Evolutionary conservation across 805 yeast genomes (phyloP).

Genomic region (Wickerhamomyces mucosus): DNA sequence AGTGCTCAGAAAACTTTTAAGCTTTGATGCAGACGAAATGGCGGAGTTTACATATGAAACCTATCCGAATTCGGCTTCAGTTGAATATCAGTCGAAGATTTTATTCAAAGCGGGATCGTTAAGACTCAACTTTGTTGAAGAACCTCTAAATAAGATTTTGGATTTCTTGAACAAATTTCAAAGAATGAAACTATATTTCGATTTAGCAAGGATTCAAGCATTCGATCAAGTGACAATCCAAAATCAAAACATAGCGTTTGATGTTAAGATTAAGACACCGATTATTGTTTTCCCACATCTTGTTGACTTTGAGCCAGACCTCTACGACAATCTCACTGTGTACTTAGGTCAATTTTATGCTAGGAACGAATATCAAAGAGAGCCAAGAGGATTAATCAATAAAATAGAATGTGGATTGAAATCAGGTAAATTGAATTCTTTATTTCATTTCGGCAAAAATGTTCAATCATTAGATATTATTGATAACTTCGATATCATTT

Average conservation of each 20-base stretch:
- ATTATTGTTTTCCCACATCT: conserved; percentile 68
- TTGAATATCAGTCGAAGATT: conserved; percentile 42
- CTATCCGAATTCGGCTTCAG: conserved; percentile 40
- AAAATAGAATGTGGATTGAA: conserved; percentile 59
- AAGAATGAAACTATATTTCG: conserved; percentile 83
- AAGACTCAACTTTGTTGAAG: conserved; percentile 71
- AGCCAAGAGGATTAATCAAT: conserved; percentile 32
- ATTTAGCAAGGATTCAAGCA: conserved; percentile 81
- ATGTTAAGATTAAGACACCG: conserved; percentile 72
- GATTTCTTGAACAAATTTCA: conserved; percentile 65
- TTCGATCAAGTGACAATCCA: conserved; percentile 66
- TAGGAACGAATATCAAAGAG: conserved; percentile 43
- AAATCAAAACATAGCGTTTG: conserved; percentile 55
- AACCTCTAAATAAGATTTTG: conserved; percentile 60
- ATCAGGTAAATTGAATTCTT: conserved; percentile 59
- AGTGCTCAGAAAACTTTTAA: conserved; percentile 51
- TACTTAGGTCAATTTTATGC: conserved; percentile 79
- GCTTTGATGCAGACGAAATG: conserved; percentile 72
- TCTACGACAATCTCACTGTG: conserved; percentile 55
- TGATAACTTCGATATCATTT: conserved; percentile 51
- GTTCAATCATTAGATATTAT: conserved; percentile 45
- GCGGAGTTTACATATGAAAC: conserved; percentile 84
- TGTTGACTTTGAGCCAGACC: conserved; percentile 28
- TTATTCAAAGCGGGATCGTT: conserved; percentile 69
- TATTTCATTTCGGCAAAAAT: conserved; percentile 37